A percentile compares a stretch with the other conserved stretches of the same genome.
These are phyloP conservation scores for Trypanosoma lewisi DNA, from an alignment of 208 protist species.

Conservation along the genomic window DNA sequence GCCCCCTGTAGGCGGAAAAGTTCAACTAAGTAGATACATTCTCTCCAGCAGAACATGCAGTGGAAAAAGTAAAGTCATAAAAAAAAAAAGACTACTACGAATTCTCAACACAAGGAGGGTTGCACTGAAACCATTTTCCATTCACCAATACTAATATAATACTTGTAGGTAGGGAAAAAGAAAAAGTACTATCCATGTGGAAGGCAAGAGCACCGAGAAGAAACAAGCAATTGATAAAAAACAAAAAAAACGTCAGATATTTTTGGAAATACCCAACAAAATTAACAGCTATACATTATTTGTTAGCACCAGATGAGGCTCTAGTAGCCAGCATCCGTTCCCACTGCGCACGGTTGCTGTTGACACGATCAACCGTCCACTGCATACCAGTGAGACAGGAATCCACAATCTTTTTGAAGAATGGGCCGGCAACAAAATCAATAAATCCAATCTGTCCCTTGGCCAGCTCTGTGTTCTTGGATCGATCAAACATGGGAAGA, in stretches of 20 bases:
- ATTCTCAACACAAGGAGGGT: too few species aligned
- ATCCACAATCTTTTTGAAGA: conserved; percentile 69
- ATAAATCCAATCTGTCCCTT: conserved; percentile 87
- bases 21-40: too few species aligned
- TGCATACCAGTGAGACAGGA: conserved; percentile 67
- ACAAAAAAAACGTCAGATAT: neutral
- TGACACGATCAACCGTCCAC: conserved; percentile 74
- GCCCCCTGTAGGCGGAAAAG: too few species aligned
- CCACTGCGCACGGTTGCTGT: conserved; percentile 61
- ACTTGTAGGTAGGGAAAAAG: conserved; percentile 10
- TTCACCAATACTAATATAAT: too few species aligned
- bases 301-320: neutral
- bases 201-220: too few species aligned
- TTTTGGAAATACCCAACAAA: neutral
- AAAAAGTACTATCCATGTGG: too few species aligned
- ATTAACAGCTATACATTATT: conserved; percentile 1
- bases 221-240: conserved; percentile 9
- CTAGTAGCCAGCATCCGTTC: conserved; percentile 43
- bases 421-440: conserved; percentile 79
- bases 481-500: conserved; percentile 85
- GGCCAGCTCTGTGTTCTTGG: conserved; percentile 80
- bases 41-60: too few species aligned
- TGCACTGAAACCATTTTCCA: too few species aligned
- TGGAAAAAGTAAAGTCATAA: too few species aligned
- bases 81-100: too few species aligned